Conservation (phyloP, 768 basidiomycete species). For the Sporobolomyces phaffii region DNA sequence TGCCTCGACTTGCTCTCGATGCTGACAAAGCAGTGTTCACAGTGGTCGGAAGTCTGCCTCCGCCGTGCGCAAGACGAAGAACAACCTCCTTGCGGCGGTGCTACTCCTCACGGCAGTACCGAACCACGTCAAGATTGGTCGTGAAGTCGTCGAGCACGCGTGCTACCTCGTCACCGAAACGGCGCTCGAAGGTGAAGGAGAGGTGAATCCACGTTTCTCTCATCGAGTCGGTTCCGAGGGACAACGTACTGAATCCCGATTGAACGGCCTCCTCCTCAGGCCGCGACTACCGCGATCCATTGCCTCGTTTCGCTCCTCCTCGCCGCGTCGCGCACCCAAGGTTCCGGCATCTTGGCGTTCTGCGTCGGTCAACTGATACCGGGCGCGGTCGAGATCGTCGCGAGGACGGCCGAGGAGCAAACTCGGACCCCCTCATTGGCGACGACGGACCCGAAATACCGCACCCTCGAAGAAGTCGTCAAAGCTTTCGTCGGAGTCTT, state of each 20-base stretch:
- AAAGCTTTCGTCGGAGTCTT: constrained; percentile 69
- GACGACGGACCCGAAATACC: background rate
- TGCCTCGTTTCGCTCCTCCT: constrained; percentile 77
- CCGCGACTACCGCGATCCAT: constrained; percentile 77
- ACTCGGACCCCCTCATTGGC: too few species aligned
- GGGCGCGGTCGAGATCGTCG: constrained; percentile 71
- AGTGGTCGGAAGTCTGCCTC: constrained; percentile 75
- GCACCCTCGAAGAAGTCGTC: constrained; percentile 64
- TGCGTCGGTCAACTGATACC: constrained; percentile 70
- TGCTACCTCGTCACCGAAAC: constrained; percentile 80
- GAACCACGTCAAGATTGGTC: constrained; percentile 60
- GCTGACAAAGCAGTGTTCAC: too few species aligned
- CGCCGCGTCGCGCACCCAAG: constrained; percentile 56
- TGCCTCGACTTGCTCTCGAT: background rate
- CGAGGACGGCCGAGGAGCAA: constrained; percentile 60
- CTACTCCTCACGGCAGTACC: constrained; percentile 77
- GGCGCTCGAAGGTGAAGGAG: constrained; percentile 58
- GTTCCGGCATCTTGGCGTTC: constrained; percentile 60
- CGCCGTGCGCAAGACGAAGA: constrained; percentile 76
- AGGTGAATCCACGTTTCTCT: constrained; percentile 51
- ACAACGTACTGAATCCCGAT: background rate
- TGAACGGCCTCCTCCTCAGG: too few species aligned
- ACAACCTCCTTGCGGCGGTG: constrained; percentile 78
- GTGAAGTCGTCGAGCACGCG: constrained; percentile 70
- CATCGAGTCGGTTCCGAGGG: background rate